Base-by-base conservation (phyloP, 1,284 basidiomycete genomes). In the Ustilago hordei region DNA sequence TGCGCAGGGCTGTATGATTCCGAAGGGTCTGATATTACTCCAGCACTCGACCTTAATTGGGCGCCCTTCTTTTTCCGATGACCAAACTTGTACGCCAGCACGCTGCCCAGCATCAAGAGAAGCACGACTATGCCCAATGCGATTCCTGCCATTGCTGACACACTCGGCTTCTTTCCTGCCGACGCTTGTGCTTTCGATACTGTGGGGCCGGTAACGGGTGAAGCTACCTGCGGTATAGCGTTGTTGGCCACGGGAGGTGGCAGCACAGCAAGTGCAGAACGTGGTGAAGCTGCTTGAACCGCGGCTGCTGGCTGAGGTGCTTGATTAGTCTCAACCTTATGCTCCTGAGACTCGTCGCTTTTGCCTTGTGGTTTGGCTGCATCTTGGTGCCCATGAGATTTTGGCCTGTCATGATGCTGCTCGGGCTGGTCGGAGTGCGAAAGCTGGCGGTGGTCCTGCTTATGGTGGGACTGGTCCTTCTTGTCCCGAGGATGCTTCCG, bases 101-200 rank as follows among this genome's bases (percentile, higher is more conserved):
- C 41, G n/a, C 23, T 38, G 19, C 61, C 1, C 3, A 71, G 0
- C 32, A 39, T 36, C 9, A 71, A 32, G 2, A 71, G 13, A 8
- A 71, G 36, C 11, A 71, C 41, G 2, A 62, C 19, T 0, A 60
- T 60, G 8, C 58, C 55, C 12, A 59, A n/a, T 8, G 45, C 60
- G 1, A 55, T 59, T 23, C 52, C 63, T 23, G 55, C 57, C 7
- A 69, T 35, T 8, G 60, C 39, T 15, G 54, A 23, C 17, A 54
- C 48, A 38, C 28, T 69, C 1, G 57, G 61, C 19, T 32, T 64
- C 9, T 52, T 19, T 8, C 31, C 34, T 0, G 28, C 19, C 12
- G 61, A 12, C 6, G 17, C 34, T 6, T 28, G 19, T 34, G 48
- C 17, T 11, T 9, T 17, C 9, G 35, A 17, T 9, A 36, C 19